phyloP scores from a whole-genome alignment of 805 yeast genomes.

The Nakazawaea ambrosiae region DNA sequence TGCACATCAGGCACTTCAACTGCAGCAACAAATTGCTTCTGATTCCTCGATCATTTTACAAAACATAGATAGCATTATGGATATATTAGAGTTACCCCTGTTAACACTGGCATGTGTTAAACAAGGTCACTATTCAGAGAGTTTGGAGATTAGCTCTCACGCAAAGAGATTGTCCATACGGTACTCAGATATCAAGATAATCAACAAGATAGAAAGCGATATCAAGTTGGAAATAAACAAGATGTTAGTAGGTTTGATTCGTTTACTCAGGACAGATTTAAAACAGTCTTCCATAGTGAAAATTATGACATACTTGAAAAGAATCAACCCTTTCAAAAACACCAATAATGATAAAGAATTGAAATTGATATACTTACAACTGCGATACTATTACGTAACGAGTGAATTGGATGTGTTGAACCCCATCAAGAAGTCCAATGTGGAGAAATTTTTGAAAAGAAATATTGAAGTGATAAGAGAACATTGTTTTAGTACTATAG shows the following conservation, averaged over 20 bases:
- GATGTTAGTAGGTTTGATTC: conserved; percentile 65
- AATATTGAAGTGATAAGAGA: conserved; percentile 83
- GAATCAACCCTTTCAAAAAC: conserved; percentile 47
- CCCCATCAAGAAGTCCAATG: conserved; percentile 47
- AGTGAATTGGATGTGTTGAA: conserved; percentile 49
- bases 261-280: conserved; percentile 64
- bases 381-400: conserved; percentile 62
- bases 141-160: conserved; percentile 75
- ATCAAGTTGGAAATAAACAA: conserved; percentile 47
- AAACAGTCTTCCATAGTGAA: conserved; percentile 76
- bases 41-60: conserved; percentile 34
- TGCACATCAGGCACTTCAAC: not conserved
- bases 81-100: conserved; percentile 78
- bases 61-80: conserved; percentile 67
- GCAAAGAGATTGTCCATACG: conserved; percentile 62
- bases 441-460: conserved; percentile 63
- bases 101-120: conserved; percentile 76
- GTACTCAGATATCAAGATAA: conserved; percentile 53
- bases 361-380: conserved; percentile 55
- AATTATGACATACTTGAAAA: conserved; percentile 65
- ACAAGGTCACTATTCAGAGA: conserved; percentile 84
- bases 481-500: conserved; percentile 65
- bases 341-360: conserved; percentile 20
- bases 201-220: conserved; percentile 41
- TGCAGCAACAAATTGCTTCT: not conserved